phyloP scores from a whole-genome alignment of 345 rosid genomes.

The Populus simonii region DNA sequence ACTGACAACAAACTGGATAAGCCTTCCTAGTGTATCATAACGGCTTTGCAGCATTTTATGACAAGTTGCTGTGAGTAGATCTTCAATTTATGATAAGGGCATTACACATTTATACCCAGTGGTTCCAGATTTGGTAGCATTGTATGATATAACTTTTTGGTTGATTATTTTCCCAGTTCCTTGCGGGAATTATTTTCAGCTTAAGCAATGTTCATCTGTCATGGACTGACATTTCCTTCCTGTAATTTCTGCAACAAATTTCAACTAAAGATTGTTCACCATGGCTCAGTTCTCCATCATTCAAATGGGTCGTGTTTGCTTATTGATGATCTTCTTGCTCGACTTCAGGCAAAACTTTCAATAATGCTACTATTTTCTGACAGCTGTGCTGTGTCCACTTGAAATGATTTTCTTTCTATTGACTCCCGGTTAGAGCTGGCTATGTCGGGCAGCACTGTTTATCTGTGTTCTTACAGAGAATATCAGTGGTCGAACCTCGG shows the following conservation, averaged over 20 bases:
- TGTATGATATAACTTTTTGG: neutral
- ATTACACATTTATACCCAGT: conserved; percentile 12
- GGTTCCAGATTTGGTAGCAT: conserved; percentile 16
- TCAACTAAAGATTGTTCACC: neutral
- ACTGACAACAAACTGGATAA: conserved; percentile 16
- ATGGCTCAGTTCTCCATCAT: neutral
- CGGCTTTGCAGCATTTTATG: conserved; percentile 19
- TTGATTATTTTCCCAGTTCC: neutral
- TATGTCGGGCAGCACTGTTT: neutral
- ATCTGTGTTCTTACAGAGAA: neutral
- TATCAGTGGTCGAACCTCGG: neutral
- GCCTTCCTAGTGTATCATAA: conserved; percentile 27
- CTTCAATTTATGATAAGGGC: conserved; percentile 22
- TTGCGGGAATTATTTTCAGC: neutral
- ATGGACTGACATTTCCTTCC: neutral
- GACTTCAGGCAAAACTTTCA: neutral
- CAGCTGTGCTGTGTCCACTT: neutral
- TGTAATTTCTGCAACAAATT: neutral
- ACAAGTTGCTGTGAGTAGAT: conserved; percentile 7
- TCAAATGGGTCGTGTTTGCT: neutral
- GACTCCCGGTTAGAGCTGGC: neutral
- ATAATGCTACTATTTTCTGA: neutral
- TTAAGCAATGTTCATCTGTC: neutral
- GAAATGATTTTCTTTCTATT: neutral
- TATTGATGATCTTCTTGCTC: neutral